Evolutionary conservation across 129 eudicot genomes (phyloP), one percentile per base, ranked within the genome.

Genomic region (Dittrichia graveolens): DNA sequence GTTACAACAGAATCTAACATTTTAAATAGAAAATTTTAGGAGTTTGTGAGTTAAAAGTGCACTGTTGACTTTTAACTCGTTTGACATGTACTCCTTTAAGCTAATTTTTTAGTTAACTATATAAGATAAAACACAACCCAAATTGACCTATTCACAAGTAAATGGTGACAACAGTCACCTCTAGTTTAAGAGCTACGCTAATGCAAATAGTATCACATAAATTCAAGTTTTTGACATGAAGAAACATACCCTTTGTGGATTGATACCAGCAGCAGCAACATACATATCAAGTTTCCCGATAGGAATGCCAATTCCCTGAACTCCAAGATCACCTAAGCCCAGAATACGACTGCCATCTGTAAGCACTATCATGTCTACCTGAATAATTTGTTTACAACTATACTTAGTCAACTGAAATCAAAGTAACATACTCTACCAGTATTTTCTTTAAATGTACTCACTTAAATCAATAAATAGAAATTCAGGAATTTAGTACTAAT

Each of bases 261-360:
- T 91, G 79, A 95, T 95, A 54, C 99, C 99, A 75, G 99, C 99
- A 75, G 99, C 99, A 75, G 99, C 99, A 79, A 95, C 97, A 88
- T 95, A 95, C 87, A 95, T 85, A 80, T 95, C 99, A 52, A 95
- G 99, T 77, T 95, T 95, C 71, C 99, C 99, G 48, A 95, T 91
- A 5, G 99, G 99, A 72, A 95, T 95, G 37, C 97, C 99, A 49
- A 95, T 95, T 78, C 99, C 99, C 67, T 95, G 99, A 77, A 95
- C 97, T 64, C 99, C 99, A 75, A 95, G 96, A 82, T 95, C 99
- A 45, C 99, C 99, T 24, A 95, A 81, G 53, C 99, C 99, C 58
- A 95, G 94, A 68, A 95, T 95, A 48, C 99, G 97, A 83, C 99
- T 95, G 54, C 99, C 99, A 95, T 95, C 99, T 34, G 99, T 95